Base-by-base conservation (phyloP, 2,329 filamentous ascomycete species). In the Penicillium sp. region DNA sequence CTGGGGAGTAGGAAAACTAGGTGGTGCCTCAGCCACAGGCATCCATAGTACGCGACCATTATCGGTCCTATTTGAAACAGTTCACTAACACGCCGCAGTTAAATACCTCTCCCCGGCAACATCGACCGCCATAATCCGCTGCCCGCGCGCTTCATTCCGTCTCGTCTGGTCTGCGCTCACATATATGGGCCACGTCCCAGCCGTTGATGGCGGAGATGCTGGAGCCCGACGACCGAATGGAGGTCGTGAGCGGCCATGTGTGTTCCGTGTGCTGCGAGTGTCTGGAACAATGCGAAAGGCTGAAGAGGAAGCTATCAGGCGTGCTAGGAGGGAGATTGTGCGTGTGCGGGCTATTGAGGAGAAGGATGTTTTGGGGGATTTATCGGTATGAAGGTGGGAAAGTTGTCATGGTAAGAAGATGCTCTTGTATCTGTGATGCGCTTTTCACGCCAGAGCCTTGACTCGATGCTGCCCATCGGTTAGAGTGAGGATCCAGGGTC, bases 21-120 rank as follows among this genome's bases (percentile, higher is more conserved):
- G 68, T 3, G 90, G 90, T 1, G 81, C 85, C 42, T 75, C 89
- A 1, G 80, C 83, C 11, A 79, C 81, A 2, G 83, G 80, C 48
- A 70, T 95, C 5, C 79, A 81, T 62, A 79, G 89, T 89, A 27
- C 26, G 26, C 10, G 3, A 8, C 10, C 26, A 27, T 11, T 4
- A 9, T 27, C 4, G 2, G 13, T 10, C 10, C 26, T 10, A 27
- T 27, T 27, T 8, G 8, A 34, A 34, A 8, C 31, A 34, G 18
- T 16, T 5, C 8, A 9, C 8, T 34, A 18, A 34, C 31, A 10
- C 8, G 18, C 26, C 16, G 46, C 55, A 91, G 88, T 98, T 43
- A 95, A 95, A 74, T 98, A 98, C 67, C 77, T 94, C 42, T 95
- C 89, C 1, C 77, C 83, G 3, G 86, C 89, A n/a, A 98, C 93